Conservation (phyloP, 768 basidiomycete genomes). For the Phlegmacium glaucopus region DNA sequence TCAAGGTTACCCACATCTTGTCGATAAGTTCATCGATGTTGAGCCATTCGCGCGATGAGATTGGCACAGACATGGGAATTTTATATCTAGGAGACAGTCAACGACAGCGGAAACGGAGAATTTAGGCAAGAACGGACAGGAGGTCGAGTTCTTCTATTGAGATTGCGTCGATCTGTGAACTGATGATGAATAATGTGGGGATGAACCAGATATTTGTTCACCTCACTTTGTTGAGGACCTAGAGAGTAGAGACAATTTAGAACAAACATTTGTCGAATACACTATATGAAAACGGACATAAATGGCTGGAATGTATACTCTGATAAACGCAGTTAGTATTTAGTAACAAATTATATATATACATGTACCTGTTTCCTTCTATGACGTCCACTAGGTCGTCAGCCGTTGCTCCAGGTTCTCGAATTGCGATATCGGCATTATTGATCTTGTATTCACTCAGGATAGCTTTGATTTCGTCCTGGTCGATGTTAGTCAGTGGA, state of each 20-base stretch:
- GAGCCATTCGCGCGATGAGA: constrained; percentile 93
- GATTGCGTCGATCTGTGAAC: constrained; percentile 86
- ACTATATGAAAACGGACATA: constrained; percentile 54
- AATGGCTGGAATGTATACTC: constrained; percentile 90
- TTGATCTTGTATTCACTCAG: constrained; percentile 88
- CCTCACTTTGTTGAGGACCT: constrained; percentile 81
- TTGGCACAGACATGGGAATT: constrained; percentile 93
- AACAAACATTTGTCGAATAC: constrained; percentile 1
- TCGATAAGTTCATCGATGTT: constrained; percentile 94
- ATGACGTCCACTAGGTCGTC: constrained; percentile 98
- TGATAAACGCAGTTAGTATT: constrained; percentile 23
- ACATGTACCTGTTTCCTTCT: constrained; percentile 79
- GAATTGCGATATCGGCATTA: constrained; percentile 90
- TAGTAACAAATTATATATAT: background rate
- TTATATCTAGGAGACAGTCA: constrained; percentile 53
- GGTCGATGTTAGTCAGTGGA: constrained; percentile 91
- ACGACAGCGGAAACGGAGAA: background rate
- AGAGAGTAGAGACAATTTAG: background rate
- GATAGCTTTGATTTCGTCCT: constrained; percentile 94
- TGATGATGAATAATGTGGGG: constrained; percentile 2
- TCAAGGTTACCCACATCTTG: constrained; percentile 90
- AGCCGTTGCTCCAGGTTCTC: constrained; percentile 86
- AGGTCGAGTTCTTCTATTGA: constrained; percentile 97
- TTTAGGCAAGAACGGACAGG: constrained; percentile 43
- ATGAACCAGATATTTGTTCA: background rate